Conservation (phyloP, 208 protist genomes). For the Trypanosoma mega region DNA sequence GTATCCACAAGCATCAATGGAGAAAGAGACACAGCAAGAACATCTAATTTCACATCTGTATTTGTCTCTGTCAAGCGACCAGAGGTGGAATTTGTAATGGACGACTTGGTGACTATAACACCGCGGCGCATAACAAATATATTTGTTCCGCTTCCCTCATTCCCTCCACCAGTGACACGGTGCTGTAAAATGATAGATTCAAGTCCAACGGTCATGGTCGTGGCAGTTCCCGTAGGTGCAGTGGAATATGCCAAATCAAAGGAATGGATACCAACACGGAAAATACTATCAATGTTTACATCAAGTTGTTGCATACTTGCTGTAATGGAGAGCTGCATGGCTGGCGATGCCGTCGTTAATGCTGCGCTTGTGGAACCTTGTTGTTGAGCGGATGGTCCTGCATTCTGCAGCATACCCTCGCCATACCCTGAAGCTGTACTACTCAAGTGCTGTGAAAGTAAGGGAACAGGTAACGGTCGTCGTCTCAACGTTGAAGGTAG, state of each 20-base stretch:
- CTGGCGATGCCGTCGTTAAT: too few relatives aligned
- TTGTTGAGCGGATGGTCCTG: background rate
- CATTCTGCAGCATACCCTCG: background rate
- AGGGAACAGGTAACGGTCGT: background rate
- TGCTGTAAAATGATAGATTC: constrained; percentile 13
- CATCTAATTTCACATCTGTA: constrained; percentile 33
- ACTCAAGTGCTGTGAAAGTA: background rate
- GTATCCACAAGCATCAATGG: constrained; percentile 75
- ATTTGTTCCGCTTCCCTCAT: background rate
- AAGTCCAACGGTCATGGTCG: background rate
- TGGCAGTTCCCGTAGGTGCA: background rate
- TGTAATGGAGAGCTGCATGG: background rate
- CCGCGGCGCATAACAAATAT: constrained; percentile 17
- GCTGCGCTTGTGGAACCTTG: too few relatives aligned
- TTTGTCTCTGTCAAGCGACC: constrained; percentile 30
- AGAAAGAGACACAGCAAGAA: constrained; percentile 48
- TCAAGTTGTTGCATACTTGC: constrained; percentile 18
- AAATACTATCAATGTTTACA: constrained; percentile 21
- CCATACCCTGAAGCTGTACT: background rate
- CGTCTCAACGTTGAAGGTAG: background rate
- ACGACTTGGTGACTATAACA: background rate
- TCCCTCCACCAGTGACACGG: background rate
- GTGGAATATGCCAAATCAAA: background rate
- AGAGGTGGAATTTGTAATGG: background rate
- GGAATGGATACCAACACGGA: constrained; percentile 8